Evolutionary conservation across 352 stramenopile genomes (phyloP), one percentile per base, ranked within the genome.

Genomic region (Phytophthora colocasiae): DNA sequence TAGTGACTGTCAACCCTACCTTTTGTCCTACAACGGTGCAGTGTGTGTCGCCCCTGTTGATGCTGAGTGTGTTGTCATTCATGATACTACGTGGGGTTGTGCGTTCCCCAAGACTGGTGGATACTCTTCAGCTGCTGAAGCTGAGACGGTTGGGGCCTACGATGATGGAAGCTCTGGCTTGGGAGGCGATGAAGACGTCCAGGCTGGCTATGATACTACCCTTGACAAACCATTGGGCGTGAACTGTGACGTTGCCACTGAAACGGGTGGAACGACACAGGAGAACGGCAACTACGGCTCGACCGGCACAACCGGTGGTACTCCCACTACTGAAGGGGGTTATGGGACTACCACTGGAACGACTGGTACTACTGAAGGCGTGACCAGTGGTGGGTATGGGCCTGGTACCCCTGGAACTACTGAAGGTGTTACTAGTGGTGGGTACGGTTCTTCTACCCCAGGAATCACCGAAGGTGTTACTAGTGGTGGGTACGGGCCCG

Each of bases 1-100:
- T 27, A 52, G 31, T 10, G 55, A 67, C 38, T 75, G 66, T 32
- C 46, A 57, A 0, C 29, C 55, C 9, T 59, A 71, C 10, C 46
- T 75, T 11, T n/a, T 48, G 39, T 75, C 66, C 0, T 67, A 55
- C 54, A 69, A 70, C 43, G 58, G 53, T 24, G 27, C 47, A 1
- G 39, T 17, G 6, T 74, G 54, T n/a, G 66, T 74, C 4, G 66
- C 66, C 11, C 58, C 53, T 5, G 45, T 54, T 4, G 58, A 72
- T 26, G 64, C 64, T 15, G 26, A 72, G 12, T 72, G 64, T 12
- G 45, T 52, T n/a, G 1, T 63, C 22, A 19, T 59, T 19, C 41
- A 17, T 14, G 50, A 45, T 4, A 39, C 50, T 15, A 49, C n/a
- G 22, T 72, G 64, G 64, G 57, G 58, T 1, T 72, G 64, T 45